Conservation (phyloP, 2,329 filamentous ascomycete species). For the Cordyceps tenuipes region DNA sequence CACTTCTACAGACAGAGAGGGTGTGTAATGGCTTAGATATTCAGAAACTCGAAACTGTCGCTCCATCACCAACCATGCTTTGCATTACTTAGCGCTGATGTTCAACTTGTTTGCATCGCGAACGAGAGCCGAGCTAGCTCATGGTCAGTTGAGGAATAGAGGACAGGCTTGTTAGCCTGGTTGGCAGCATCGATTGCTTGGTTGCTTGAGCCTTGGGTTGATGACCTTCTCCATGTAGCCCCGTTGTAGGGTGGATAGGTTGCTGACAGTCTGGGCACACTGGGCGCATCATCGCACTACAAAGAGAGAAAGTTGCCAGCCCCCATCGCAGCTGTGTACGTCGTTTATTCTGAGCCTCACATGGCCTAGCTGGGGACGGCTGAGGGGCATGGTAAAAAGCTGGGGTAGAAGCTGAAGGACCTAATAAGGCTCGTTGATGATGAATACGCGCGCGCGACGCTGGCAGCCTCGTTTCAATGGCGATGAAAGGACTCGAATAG, state of each 20-base stretch:
- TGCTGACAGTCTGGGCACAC: not conserved
- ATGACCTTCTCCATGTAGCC: not conserved
- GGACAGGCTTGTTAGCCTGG: not conserved
- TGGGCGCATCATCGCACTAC: not conserved
- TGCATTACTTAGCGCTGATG: not conserved
- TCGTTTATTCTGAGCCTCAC: slow-evolving; percentile 10
- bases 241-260: not conserved
- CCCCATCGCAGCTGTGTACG: not conserved
- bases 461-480: not conserved
- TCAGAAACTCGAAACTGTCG: not conserved
- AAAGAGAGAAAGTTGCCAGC: not conserved
- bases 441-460: not conserved
- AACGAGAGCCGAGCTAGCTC: not conserved
- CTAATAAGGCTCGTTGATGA: not conserved
- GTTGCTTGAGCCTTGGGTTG: not conserved
- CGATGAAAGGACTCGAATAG: not conserved
- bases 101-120: not conserved
- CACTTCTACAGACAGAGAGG: not conserved
- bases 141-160: not conserved
- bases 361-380: not conserved
- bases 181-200: not conserved
- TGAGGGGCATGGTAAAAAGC: not conserved
- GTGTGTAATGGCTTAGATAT: not conserved
- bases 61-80: not conserved
- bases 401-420: not conserved